phyloP scores from a whole-genome alignment of 352 stramenopile genomes.

The Globisporangium canariense region DNA sequence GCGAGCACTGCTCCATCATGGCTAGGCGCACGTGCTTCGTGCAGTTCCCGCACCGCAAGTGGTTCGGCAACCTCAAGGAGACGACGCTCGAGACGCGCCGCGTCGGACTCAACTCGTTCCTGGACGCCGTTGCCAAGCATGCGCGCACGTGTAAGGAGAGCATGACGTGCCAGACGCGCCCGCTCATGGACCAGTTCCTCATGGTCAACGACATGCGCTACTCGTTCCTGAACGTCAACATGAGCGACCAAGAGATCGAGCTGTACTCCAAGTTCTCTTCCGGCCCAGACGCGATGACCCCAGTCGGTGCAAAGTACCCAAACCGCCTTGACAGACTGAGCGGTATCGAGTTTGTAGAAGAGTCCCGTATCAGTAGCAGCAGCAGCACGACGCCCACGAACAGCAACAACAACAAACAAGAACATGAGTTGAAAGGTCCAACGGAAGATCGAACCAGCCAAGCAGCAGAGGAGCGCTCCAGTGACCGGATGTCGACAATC shows the following conservation, averaged over 20 bases:
- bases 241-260: constrained; percentile 56
- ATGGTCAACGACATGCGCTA: constrained; percentile 88
- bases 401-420: constrained; percentile 16
- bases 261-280: constrained; percentile 36
- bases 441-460: constrained; percentile 15
- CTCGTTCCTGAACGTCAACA: constrained; percentile 84
- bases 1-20: constrained; percentile 72
- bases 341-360: constrained; percentile 34
- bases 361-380: constrained; percentile 25
- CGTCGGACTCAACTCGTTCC: constrained; percentile 69
- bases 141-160: constrained; percentile 71
- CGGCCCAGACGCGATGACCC: constrained; percentile 22
- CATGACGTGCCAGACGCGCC: constrained; percentile 64
- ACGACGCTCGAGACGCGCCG: constrained; percentile 73
- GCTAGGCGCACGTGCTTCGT: constrained; percentile 78
- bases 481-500: constrained; percentile 11
- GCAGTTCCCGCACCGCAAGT: constrained; percentile 70
- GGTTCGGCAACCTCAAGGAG: constrained; percentile 73
- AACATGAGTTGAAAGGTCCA: constrained; percentile 14
- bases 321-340: constrained; percentile 34
- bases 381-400: constrained; percentile 15
- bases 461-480: constrained; percentile 5
- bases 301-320: constrained; percentile 21
- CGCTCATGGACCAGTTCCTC: constrained; percentile 85
- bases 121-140: constrained; percentile 73